Evolutionary conservation across 805 yeast species (phyloP).

Genomic region (Schizosaccharomyces lindneri): DNA sequence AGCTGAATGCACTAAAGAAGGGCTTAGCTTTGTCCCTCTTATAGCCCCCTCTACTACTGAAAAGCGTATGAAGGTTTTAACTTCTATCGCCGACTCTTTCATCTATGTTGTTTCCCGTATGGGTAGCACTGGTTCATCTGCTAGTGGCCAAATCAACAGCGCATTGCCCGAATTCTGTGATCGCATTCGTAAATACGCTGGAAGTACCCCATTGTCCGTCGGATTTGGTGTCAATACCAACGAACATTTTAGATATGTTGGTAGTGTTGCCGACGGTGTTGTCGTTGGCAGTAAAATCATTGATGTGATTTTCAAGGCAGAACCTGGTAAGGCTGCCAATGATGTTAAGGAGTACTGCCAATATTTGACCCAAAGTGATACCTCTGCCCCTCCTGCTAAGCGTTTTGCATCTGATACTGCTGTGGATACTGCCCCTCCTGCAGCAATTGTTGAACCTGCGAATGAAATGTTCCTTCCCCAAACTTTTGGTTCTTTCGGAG

Average conservation of each 20-base stretch:
- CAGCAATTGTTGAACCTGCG: slow-evolving; percentile 16
- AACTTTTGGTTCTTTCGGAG: slow-evolving; percentile 87
- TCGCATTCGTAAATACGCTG: slow-evolving; percentile 53
- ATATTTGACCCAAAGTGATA: slow-evolving; percentile 1
- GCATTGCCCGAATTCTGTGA: slow-evolving; percentile 44
- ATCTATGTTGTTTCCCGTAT: slow-evolving; percentile 89
- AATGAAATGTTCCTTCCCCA: slow-evolving; percentile 22
- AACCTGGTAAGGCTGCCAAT: slow-evolving; percentile 26
- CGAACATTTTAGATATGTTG: slow-evolving; percentile 65
- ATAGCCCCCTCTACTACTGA: slow-evolving; percentile 95
- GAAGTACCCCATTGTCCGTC: slow-evolving; percentile 66
- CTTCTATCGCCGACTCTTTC: slow-evolving; percentile 79
- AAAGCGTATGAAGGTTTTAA: slow-evolving; percentile 53
- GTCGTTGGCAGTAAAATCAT: slow-evolving; percentile 82
- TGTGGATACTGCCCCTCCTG: slow-evolving; percentile 7
- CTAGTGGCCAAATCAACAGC: slow-evolving; percentile 34
- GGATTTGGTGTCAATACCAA: slow-evolving; percentile 94
- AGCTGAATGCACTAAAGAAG: slow-evolving; percentile 37
- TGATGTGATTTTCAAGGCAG: slow-evolving; percentile 34
- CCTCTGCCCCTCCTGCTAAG: neutral
- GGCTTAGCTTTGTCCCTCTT: slow-evolving; percentile 61
- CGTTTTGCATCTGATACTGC: neutral
- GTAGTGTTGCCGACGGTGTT: slow-evolving; percentile 72
- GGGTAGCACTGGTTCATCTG: slow-evolving; percentile 75
- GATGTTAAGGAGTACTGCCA: slow-evolving; percentile 36